Evolutionary conservation across 257 asterid genomes (phyloP).

Genomic region (Fraxinus excelsior): DNA sequence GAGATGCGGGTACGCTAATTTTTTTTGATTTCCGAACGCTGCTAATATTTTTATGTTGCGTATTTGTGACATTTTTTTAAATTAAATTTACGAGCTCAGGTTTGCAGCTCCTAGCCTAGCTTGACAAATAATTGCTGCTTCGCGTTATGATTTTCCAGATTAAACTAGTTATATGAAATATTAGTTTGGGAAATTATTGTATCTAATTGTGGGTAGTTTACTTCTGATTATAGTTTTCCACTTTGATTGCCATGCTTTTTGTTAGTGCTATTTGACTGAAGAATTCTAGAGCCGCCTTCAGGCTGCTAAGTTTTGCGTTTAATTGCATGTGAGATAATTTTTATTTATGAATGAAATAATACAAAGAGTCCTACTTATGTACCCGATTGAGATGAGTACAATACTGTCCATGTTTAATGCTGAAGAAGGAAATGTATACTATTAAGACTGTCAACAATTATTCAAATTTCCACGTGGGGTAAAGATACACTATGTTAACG

Average conservation of each 20-base stretch:
- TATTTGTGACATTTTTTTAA: not conserved
- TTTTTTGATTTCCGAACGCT: not conserved
- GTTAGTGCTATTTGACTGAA: not conserved
- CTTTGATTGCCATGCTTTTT: not conserved
- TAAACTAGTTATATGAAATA: not conserved
- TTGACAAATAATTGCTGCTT: not conserved
- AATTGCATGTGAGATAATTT: not conserved
- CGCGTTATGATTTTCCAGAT: not conserved
- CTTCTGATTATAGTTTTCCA: not conserved
- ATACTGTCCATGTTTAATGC: not conserved
- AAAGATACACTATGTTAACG: not conserved
- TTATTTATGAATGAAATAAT: not conserved
- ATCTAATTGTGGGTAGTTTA: conserved; percentile 3
- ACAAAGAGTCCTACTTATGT: not conserved
- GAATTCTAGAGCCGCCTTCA: conserved; percentile 9
- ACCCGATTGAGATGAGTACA: not conserved
- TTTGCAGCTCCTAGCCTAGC: not conserved
- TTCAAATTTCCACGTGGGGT: not conserved
- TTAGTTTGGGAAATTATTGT: not conserved
- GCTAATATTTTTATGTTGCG: not conserved
- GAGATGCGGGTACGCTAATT: conserved; percentile 79
- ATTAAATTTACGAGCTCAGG: not conserved
- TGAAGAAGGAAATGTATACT: not conserved
- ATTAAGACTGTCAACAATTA: not conserved
- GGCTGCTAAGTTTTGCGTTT: conserved; percentile 16